phyloP scores from a whole-genome alignment of 2,329 filamentous ascomycete species.

The Botrytis byssoidea region DNA sequence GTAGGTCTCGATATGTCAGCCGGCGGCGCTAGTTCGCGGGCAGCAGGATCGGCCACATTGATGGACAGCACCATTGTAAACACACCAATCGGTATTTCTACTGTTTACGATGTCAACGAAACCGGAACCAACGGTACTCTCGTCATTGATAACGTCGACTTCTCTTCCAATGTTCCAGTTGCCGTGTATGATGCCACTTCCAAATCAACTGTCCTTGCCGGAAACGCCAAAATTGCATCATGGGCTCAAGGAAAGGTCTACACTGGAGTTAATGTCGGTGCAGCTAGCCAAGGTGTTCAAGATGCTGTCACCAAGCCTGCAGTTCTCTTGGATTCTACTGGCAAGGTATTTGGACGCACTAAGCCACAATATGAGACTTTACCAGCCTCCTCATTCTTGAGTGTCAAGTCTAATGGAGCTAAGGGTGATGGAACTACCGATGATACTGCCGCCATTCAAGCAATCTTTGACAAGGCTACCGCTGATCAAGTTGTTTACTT shows the following conservation, averaged over 20 bases:
- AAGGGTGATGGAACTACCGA: conserved; percentile 85
- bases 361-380: conserved; percentile 84
- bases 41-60: conserved; percentile 81
- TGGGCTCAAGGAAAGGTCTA: conserved; percentile 83
- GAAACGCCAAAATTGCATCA: conserved; percentile 65
- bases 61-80: conserved; percentile 77
- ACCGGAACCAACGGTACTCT: conserved; percentile 75
- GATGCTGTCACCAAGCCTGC: conserved; percentile 59
- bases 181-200: conserved; percentile 63
- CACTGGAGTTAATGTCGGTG: conserved; percentile 44
- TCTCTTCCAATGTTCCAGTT: conserved; percentile 60
- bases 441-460: conserved; percentile 82
- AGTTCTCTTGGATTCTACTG: conserved; percentile 59
- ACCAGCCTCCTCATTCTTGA: conserved; percentile 69
- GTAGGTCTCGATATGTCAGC: conserved; percentile 78
- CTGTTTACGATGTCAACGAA: conserved; percentile 64
- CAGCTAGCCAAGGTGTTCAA: conserved; percentile 59
- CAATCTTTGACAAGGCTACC: conserved; percentile 66
- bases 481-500: conserved; percentile 69
- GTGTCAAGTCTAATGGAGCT: conserved; percentile 78
- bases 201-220: conserved; percentile 60
- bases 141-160: conserved; percentile 87
- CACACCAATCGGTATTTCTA: conserved; percentile 74
- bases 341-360: conserved; percentile 75
- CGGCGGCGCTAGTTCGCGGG: conserved; percentile 60